These are phyloP conservation scores for Suillus luteus DNA, from an alignment of 768 basidiomycete genomes.

Conservation along the genomic window DNA sequence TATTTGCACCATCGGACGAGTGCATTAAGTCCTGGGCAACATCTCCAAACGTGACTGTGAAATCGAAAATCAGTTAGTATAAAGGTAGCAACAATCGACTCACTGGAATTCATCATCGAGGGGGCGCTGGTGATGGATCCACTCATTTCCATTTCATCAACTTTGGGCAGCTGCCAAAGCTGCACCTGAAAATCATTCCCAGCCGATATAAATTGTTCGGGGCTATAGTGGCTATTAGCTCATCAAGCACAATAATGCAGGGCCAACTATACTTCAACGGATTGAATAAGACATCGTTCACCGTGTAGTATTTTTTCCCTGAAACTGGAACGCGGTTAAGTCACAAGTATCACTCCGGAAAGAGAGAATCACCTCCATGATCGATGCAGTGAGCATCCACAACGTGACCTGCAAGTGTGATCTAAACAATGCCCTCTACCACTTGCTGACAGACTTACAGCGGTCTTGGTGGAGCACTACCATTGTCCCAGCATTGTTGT, in stretches of 20 bases:
- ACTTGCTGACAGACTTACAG: slow-evolving; percentile 18
- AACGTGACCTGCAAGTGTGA: background rate
- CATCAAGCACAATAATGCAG: slow-evolving; percentile 10
- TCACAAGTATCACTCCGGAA: background rate
- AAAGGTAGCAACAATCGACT: slow-evolving; percentile 11
- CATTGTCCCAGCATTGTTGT: slow-evolving; percentile 51
- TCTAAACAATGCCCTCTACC: background rate
- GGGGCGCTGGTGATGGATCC: slow-evolving; percentile 11
- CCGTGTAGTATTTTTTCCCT: slow-evolving; percentile 49
- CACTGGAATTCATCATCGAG: slow-evolving; percentile 18
- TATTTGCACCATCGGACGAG: slow-evolving; percentile 39
- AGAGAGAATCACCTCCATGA: background rate
- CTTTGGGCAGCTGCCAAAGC: slow-evolving; percentile 41
- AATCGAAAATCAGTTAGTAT: slow-evolving; percentile 13
- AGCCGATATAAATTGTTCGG: slow-evolving; percentile 44
- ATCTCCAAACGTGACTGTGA: slow-evolving; percentile 25
- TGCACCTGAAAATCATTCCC: slow-evolving; percentile 48
- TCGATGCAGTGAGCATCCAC: slow-evolving; percentile 7
- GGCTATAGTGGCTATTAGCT: slow-evolving; percentile 29
- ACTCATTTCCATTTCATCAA: slow-evolving; percentile 20
- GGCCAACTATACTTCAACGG: slow-evolving; percentile 43
- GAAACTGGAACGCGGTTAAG: slow-evolving; percentile 15
- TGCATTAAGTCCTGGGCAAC: slow-evolving; percentile 49
- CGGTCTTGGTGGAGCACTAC: slow-evolving; percentile 40
- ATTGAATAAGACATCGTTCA: slow-evolving; percentile 58